Evolutionary conservation across 176 grass and related monocot genomes (phyloP), one percentile per base, ranked within the genome.

Genomic region (Rhynchospora breviuscula): DNA sequence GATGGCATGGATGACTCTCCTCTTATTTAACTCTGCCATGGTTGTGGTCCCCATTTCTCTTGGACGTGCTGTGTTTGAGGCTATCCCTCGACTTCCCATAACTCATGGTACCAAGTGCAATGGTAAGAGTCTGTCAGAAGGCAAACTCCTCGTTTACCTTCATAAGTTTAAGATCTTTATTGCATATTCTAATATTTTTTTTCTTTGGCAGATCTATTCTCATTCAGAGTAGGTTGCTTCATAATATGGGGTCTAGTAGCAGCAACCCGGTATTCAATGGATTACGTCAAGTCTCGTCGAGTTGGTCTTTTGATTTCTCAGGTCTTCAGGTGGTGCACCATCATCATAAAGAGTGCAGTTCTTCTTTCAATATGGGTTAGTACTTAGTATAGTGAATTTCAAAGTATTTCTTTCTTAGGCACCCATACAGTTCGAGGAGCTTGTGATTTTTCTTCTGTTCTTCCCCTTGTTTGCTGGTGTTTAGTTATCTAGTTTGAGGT

Each of bases 21-120:
- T 99, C 9, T 49, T 99, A 59, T 95, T 99, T 84, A 99, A 99
- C 87, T 94, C 93, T 56, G 88, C 89, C 59, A 92, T 99, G 88
- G 93, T 99, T 57, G 91, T 99, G 67, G 69, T 99, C 80, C 97
- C 97, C 15, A 91, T 99, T 67, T 99, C 89, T 7, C 88, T 99
- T 79, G 97, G 97, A 5, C 97, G 97, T 83, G 65, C 88, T 0
- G 81, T 99, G 63, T 99, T 96, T 78, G 90, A 99, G 86, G 89
- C 89, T 62, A 87, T 99, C 80, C 97, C 97, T 53, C 91, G 85
- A 54, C 88, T 99, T 53, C 97, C 97, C 59, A 93, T 96, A 78
- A 96, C 91, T 60, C 93, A 99, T 89, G 93, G 93, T 47, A 93
- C 94, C 78, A 96, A 96, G 72, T 96, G 97, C 91, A 99, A 99